Evolutionary conservation across 495 filamentous ascomycete species (phyloP).

Genomic region (Penicillium malachiteum): DNA sequence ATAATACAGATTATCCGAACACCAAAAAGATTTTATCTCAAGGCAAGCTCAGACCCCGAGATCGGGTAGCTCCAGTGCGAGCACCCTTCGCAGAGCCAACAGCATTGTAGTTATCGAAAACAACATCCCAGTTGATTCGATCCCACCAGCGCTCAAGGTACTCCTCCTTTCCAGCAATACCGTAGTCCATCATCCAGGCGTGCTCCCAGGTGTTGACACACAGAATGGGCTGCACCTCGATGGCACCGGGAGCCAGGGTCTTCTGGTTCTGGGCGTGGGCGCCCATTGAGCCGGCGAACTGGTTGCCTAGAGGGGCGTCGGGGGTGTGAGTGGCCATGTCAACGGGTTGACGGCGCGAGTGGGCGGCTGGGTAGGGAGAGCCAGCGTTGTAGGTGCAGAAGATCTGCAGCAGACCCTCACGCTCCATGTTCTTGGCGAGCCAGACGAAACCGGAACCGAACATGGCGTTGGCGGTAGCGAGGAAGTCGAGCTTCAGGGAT

Average conservation of each 20-base stretch:
- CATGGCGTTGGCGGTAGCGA: conserved; percentile 82
- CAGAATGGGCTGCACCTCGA: conserved; percentile 70
- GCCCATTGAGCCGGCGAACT: conserved; percentile 53
- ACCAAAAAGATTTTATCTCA: conserved; percentile 22
- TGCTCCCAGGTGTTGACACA: conserved; percentile 98
- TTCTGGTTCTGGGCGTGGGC: conserved; percentile 40
- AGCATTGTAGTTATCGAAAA: conserved; percentile 51
- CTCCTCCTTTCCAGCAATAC: conserved; percentile 71
- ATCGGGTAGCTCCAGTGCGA: conserved; percentile 19
- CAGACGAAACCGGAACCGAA: conserved; percentile 98
- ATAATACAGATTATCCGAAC: conserved; percentile 35
- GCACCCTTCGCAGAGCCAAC: conserved; percentile 25
- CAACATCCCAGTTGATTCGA: conserved; percentile 77
- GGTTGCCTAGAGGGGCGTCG: conserved; percentile 37
- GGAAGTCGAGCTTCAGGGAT: conserved; percentile 73
- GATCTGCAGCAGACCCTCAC: conserved; percentile 62
- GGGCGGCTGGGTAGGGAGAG: conserved; percentile 78
- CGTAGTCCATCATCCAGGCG: conserved; percentile 83
- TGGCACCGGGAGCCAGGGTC: conserved; percentile 63
- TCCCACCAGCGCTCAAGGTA: conserved; percentile 87
- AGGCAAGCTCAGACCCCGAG: conserved; percentile 33
- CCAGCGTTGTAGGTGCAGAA: conserved; percentile 90
- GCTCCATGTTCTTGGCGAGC: conserved; percentile 64
- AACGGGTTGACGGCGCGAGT: conserved; percentile 73
- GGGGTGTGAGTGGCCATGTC: conserved; percentile 73